A percentile compares a stretch with the other conserved stretches of the same genome.
These are phyloP conservation scores for Begonia loranthoides DNA, from an alignment of 306 rosid genomes.

Conservation along the genomic window DNA sequence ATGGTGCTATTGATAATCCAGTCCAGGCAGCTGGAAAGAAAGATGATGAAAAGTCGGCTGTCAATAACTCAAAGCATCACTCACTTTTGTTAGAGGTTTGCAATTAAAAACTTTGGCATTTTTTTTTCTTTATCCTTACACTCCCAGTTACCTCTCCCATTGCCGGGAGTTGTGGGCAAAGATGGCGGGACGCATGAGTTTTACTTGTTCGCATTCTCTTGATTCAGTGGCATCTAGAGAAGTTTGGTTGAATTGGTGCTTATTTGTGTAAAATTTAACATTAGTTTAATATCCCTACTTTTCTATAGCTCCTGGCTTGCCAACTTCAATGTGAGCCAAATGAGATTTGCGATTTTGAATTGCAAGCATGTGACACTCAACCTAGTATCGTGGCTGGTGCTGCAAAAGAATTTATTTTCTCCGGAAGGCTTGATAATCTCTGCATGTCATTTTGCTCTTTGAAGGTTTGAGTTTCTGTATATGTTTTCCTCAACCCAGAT, in stretches of 20 bases:
- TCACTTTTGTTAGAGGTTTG: conserved; percentile 63
- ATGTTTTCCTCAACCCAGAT: background rate
- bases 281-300: too few relatives aligned
- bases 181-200: too few relatives aligned
- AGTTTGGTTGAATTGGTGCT: too few relatives aligned
- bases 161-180: too few relatives aligned
- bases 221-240: too few relatives aligned
- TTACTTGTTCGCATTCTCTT: too few relatives aligned
- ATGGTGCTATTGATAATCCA: conserved; percentile 23
- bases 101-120: too few relatives aligned
- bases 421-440: conserved; percentile 85
- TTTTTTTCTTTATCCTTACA: too few relatives aligned
- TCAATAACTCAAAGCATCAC: conserved; percentile 54
- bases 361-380: conserved; percentile 88
- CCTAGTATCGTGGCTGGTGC: conserved; percentile 66
- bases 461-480: conserved; percentile 30
- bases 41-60: conserved; percentile 21
- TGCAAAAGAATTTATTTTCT: conserved; percentile 54
- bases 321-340: conserved; percentile 53
- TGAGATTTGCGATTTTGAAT: conserved; percentile 67
- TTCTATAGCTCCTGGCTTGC: conserved; percentile 46
- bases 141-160: too few relatives aligned
- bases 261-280: too few relatives aligned
- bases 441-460: conserved; percentile 81
- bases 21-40: conserved; percentile 26